Conservation (phyloP, 345 rosid genomes). For the Populus simonii region DNA sequence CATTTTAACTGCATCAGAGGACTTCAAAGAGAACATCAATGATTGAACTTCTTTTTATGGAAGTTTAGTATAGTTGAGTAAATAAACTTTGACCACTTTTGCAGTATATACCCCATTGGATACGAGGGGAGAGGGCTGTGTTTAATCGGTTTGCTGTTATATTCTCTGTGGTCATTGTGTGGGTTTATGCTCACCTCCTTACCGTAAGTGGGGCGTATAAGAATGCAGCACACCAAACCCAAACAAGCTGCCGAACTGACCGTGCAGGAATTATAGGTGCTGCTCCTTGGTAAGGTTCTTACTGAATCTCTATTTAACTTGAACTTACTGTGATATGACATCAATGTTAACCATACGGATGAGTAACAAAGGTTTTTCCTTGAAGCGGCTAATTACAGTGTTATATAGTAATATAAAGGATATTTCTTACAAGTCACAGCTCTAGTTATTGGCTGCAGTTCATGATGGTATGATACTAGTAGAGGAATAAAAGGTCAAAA, state of each 20-base stretch:
- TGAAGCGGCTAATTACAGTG: background rate
- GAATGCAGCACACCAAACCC: slow-evolving; percentile 59
- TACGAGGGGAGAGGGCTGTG: slow-evolving; percentile 55
- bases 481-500: slow-evolving; percentile 1
- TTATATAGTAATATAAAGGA: background rate
- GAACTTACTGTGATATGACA: background rate
- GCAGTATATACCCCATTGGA: slow-evolving; percentile 80
- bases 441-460: background rate
- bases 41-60: background rate
- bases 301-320: background rate
- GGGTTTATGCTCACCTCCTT: slow-evolving; percentile 92
- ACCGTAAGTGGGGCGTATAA: slow-evolving; percentile 94
- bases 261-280: slow-evolving; percentile 80
- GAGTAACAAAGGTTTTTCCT: background rate
- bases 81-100: slow-evolving; percentile 12
- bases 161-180: slow-evolving; percentile 76
- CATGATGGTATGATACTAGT: background rate
- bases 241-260: slow-evolving; percentile 79
- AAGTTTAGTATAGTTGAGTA: background rate
- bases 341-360: background rate
- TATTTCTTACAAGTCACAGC: background rate
- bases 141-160: slow-evolving; percentile 85
- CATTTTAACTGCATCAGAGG: background rate
- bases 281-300: slow-evolving; percentile 69
- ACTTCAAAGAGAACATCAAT: background rate